phyloP scores from a whole-genome alignment of 345 rosid species.

The Brassica cretica region DNA sequence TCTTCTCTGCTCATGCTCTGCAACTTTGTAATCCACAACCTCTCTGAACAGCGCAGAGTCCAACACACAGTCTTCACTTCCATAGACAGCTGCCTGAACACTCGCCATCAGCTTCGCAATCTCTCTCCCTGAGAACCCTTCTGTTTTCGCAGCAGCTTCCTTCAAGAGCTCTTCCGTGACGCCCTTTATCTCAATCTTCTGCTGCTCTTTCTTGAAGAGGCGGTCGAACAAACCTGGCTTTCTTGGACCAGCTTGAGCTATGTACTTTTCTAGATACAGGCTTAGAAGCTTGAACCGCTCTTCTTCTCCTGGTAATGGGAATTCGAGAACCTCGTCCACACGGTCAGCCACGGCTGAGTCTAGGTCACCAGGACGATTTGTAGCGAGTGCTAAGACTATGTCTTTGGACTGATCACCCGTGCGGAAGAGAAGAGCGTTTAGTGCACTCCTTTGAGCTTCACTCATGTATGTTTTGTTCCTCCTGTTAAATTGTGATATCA shows the following conservation, averaged over 20 bases:
- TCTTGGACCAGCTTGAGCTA: constrained; percentile 72
- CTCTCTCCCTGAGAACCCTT: constrained; percentile 94
- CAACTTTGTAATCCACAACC: constrained; percentile 91
- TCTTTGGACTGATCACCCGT: constrained; percentile 97
- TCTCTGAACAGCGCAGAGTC: constrained; percentile 76
- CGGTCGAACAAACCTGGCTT: constrained; percentile 58
- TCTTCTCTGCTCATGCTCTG: constrained; percentile 87
- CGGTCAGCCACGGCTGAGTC: constrained; percentile 95
- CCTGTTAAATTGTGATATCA: constrained; percentile 46
- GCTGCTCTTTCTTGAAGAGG: constrained; percentile 60
- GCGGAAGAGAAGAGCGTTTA: constrained; percentile 89
- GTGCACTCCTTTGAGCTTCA: constrained; percentile 96
- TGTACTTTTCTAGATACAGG: constrained; percentile 84
- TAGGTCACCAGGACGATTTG: constrained; percentile 93
- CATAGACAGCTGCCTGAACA: constrained; percentile 93
- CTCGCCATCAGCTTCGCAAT: constrained; percentile 92
- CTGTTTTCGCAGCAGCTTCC: constrained; percentile 84
- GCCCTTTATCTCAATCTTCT: constrained; percentile 80
- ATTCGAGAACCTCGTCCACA: constrained; percentile 88
- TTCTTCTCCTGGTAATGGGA: constrained; percentile 78
- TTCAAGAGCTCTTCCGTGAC: constrained; percentile 66
- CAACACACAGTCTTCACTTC: constrained; percentile 80
- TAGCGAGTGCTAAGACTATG: constrained; percentile 91
- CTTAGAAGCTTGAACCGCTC: constrained; percentile 84
- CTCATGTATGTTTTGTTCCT: constrained; percentile 96